Evolutionary conservation across 495 filamentous ascomycete genomes (phyloP), one percentile per base, ranked within the genome.

Genomic region (Trichoderma orchidacearum): DNA sequence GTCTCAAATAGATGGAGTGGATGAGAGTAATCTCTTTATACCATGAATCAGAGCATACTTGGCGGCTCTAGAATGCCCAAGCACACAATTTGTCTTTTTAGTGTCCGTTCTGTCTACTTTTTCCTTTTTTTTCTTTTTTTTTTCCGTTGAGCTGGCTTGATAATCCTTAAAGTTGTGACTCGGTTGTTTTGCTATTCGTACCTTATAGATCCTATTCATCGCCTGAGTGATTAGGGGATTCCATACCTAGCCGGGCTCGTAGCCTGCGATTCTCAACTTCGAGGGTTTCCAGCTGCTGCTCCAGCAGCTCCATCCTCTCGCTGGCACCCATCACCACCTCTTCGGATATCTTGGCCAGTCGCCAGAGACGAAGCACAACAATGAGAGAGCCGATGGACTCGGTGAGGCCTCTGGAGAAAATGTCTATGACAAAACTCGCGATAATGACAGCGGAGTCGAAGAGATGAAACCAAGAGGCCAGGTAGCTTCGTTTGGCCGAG

Each of bases 261-360:
- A 53, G 11, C 27, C 30, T 32, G 6, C 30, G 25, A 13, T 34
- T 60, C 54, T 60, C 54, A 11, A 45, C 45, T 28, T 51, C 36
- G 12, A 60, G 54, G 15, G 35, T 21, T 18, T 56, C 27, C 11
- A 55, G 32, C 28, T 35, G 17, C 17, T 27, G 25, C 48, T 56
- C 45, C 51, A 60, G 21, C 11, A 52, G 53, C n/a, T 61, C 74
- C 68, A 78, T 71, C 59, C 76, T 70, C 66, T 85, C 81, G 31
- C 74, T 66, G 29, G 76, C 79, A 4, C 76, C 80, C n/a, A 79
- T 72, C 28, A 74, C 75, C 51, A 85, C 68, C 67, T 85, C 82
- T 54, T 86, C 80, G 15, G 82, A 72, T 53, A 85, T 84, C 70
- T 86, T 83, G 61, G 85, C 78, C 31, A 88, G 75, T 27, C 85